Percentiles rank a stretch among this genome's conserved stretches.
phyloP scores from a whole-genome alignment of 176 grass and related monocot species.

The Pontederia crassipes region DNA sequence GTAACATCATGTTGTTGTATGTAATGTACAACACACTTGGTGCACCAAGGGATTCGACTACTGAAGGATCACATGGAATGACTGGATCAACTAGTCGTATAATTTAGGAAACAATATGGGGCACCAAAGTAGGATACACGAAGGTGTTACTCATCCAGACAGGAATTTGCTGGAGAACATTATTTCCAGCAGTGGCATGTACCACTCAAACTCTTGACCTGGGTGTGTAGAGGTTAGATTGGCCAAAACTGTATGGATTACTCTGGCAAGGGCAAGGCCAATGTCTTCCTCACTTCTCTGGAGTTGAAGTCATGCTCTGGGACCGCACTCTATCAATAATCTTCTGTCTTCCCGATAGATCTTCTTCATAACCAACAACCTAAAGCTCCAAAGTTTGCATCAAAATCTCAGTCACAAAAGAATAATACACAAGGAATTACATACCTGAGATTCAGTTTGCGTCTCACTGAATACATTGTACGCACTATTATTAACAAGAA shows the following conservation, averaged over 20 bases:
- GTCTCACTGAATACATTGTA: slow-evolving; percentile 83
- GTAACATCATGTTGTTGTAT: too few species aligned
- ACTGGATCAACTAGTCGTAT: too few species aligned
- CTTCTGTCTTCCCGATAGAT: slow-evolving; percentile 80
- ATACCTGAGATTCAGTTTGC: slow-evolving; percentile 79
- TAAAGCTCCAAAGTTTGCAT: slow-evolving; percentile 17
- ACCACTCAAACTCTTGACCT: too few species aligned
- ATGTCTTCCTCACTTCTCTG: not conserved
- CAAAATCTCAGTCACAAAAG: not conserved
- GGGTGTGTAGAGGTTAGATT: too few species aligned
- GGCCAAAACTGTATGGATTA: not conserved
- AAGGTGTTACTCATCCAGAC: too few species aligned
- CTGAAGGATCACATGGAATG: too few species aligned
- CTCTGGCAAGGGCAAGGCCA: not conserved
- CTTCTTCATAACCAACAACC: slow-evolving; percentile 77
- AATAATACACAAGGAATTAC: slow-evolving; percentile 8
- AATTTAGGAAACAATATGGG: too few species aligned
- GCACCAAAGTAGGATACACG: too few species aligned
- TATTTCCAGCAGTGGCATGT: too few species aligned
- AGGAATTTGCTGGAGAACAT: too few species aligned
- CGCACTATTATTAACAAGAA: slow-evolving; percentile 13
- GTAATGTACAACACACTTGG: too few species aligned
- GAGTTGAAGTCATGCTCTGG: slow-evolving; percentile 42
- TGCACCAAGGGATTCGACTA: too few species aligned
- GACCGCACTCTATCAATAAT: slow-evolving; percentile 81